These are phyloP conservation scores for Macrophomina pseudophaseolina DNA, from an alignment of 2,329 filamentous ascomycete genomes.

Conservation along the genomic window DNA sequence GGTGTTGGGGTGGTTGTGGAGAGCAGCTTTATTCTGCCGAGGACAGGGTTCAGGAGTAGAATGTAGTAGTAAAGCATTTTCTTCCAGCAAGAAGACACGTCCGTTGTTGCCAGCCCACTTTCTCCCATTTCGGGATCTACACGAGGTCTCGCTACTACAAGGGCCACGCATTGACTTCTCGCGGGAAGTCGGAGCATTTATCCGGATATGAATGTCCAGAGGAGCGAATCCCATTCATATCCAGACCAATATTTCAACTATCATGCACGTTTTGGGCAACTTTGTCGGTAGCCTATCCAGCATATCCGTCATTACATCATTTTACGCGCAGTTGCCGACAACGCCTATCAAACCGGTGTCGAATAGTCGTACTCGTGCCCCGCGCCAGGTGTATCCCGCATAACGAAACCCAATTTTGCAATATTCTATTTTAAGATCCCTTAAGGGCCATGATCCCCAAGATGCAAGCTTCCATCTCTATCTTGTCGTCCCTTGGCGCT, in stretches of 20 bases:
- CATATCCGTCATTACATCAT: not conserved
- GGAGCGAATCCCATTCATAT: not conserved
- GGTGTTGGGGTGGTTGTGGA: constrained; percentile 13
- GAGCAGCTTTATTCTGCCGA: constrained; percentile 17
- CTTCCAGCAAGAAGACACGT: constrained; percentile 2
- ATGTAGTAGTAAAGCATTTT: constrained; percentile 20
- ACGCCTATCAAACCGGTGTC: not conserved
- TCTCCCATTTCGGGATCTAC: too few species aligned
- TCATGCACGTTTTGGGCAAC: too few species aligned
- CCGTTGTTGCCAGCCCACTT: not conserved
- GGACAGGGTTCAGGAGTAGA: constrained; percentile 20
- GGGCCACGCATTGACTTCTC: not conserved
- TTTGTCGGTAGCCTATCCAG: not conserved
- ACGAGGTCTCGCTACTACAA: too few species aligned
- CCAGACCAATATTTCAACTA: too few species aligned
- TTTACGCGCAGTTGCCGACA: not conserved
- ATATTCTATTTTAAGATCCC: constrained; percentile 52
- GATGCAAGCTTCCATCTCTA: constrained; percentile 70
- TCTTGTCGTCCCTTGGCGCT: constrained; percentile 49
- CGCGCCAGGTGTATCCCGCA: not conserved
- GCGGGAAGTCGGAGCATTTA: not conserved
- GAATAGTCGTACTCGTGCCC: not conserved
- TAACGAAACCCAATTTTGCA: not conserved
- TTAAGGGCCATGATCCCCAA: constrained; percentile 80
- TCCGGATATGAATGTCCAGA: not conserved